These are phyloP conservation scores for Daedalea quercina DNA, from an alignment of 768 basidiomycete genomes.

Conservation along the genomic window DNA sequence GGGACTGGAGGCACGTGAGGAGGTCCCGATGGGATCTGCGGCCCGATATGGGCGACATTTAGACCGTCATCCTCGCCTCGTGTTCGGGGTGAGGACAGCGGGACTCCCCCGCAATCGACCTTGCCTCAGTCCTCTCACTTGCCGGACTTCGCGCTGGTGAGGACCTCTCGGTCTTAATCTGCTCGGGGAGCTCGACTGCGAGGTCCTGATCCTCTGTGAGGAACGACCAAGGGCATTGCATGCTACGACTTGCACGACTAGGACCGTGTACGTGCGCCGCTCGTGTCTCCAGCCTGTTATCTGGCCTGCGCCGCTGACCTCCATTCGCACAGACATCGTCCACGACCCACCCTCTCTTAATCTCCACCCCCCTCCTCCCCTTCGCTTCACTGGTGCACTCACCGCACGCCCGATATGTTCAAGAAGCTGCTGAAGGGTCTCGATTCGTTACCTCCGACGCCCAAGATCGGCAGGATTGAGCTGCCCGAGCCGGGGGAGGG, in stretches of 20 bases:
- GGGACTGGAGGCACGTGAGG: conserved; percentile 2
- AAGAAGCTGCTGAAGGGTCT: conserved; percentile 5
- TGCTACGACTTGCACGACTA: conserved; percentile 8
- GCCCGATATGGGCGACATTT: conserved; percentile 7
- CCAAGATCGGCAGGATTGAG: conserved; percentile 8
- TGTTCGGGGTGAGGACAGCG: conserved; percentile 15
- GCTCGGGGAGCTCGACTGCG: conserved; percentile 14
- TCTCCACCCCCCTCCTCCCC: not conserved
- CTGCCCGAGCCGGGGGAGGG: conserved; percentile 9
- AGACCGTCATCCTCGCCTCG: conserved; percentile 14
- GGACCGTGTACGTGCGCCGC: conserved; percentile 9
- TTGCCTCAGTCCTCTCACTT: conserved; percentile 5
- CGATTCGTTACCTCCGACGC: conserved; percentile 9
- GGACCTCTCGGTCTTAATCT: conserved; percentile 20
- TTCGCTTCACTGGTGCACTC: not conserved
- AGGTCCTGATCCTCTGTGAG: conserved; percentile 7
- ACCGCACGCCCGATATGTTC: conserved; percentile 3
- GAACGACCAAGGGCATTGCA: conserved; percentile 1
- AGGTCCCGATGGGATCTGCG: not conserved
- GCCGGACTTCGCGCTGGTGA: conserved; percentile 12
- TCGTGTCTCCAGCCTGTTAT: not conserved
- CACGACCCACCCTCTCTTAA: not conserved
- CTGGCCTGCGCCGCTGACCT: conserved; percentile 4
- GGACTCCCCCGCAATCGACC: conserved; percentile 8
- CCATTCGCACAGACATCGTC: not conserved